phyloP scores from a whole-genome alignment of 305 asterid species.

The Ruellia speciosa region DNA sequence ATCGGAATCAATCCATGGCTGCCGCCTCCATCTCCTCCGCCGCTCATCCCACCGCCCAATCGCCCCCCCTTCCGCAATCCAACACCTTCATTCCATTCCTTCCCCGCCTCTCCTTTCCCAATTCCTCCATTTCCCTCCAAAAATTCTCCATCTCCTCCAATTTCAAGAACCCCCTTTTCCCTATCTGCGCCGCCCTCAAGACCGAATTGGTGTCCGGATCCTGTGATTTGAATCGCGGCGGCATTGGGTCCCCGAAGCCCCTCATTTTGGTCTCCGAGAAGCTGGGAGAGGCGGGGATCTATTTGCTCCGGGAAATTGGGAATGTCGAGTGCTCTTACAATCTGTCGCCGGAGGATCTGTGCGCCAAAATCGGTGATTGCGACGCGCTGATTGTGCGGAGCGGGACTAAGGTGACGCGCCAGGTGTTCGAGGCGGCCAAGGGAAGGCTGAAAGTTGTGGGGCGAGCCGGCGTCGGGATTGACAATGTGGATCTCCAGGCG shows the following conservation, averaged over 20 bases:
- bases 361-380: slow-evolving; percentile 55
- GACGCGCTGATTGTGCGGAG: slow-evolving; percentile 89
- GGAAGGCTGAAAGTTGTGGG: slow-evolving; percentile 86
- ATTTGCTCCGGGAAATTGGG: slow-evolving; percentile 49
- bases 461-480: slow-evolving; percentile 90
- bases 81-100: too few relatives aligned
- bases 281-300: slow-evolving; percentile 85
- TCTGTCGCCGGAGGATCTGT: slow-evolving; percentile 60
- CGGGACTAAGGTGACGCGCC: slow-evolving; percentile 90
- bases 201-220: slow-evolving; percentile 29
- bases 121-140: slow-evolving; percentile 7
- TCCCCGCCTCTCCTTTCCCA: too few relatives aligned
- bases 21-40: too few relatives aligned
- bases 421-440: slow-evolving; percentile 76
- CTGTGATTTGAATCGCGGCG: slow-evolving; percentile 13
- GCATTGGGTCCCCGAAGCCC: slow-evolving; percentile 32
- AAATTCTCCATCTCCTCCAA: slow-evolving; percentile 22
- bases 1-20: too few relatives aligned
- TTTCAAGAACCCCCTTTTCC: background rate
- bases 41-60: too few relatives aligned
- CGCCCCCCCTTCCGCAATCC: too few relatives aligned
- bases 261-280: slow-evolving; percentile 88
- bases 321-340: slow-evolving; percentile 62
- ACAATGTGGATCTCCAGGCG: slow-evolving; percentile 93
- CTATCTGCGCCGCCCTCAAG: background rate